A percentile compares a stretch with the other conserved stretches of the same genome.
phyloP scores from a whole-genome alignment of 306 rosid species.

The Cicer chorassanicum region DNA sequence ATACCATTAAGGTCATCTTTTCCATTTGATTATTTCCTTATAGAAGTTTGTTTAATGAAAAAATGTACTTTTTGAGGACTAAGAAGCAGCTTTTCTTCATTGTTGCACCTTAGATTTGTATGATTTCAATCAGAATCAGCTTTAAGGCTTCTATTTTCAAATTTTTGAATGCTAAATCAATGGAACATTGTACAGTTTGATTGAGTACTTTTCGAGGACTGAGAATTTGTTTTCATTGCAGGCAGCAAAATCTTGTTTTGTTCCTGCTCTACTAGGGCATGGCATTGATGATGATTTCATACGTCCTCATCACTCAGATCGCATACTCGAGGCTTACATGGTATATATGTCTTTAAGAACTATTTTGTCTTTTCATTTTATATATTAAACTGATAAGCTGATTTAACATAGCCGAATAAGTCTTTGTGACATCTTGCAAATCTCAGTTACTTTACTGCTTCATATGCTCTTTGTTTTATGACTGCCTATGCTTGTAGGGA shows the following conservation, averaged over 20 bases:
- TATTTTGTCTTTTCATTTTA: neutral
- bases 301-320: conserved; percentile 91
- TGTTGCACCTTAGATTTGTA: no score
- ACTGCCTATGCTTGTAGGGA: conserved; percentile 66
- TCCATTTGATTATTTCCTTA: neutral
- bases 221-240: conserved; percentile 45
- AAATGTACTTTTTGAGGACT: neutral
- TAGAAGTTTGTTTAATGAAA: conserved; percentile 23
- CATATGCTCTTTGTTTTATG: conserved; percentile 24
- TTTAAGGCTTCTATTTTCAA: no score
- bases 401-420: conserved; percentile 4
- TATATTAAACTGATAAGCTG: neutral
- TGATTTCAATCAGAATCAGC: no score
- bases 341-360: conserved; percentile 52
- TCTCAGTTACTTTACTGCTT: conserved; percentile 8
- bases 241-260: conserved; percentile 91
- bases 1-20: conserved; percentile 72
- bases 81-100: no score
- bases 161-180: no score
- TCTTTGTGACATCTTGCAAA: conserved; percentile 31
- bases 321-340: conserved; percentile 81
- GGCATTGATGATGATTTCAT: conserved; percentile 95
- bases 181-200: no score
- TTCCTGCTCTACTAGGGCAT: conserved; percentile 86
- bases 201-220: no score